Percentiles rank a stretch among this genome's conserved stretches.
Conservation (phyloP, 2,329 filamentous ascomycete genomes). For the Clarireedia monteithiana region DNA sequence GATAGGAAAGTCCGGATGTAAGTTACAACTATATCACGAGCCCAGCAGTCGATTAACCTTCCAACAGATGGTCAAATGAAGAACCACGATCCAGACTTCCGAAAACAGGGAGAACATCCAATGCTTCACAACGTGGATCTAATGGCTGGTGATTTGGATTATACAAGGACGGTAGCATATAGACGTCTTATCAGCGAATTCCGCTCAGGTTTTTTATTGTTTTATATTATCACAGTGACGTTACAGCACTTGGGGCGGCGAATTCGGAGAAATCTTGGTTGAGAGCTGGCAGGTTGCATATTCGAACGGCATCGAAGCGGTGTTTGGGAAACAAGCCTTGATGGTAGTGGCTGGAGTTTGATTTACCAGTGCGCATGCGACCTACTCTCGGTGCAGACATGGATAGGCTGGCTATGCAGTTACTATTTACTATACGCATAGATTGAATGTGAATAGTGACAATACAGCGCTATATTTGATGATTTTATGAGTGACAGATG, state of each 20-base stretch:
- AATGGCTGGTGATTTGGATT: slow-evolving; percentile 17
- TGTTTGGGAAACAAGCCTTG: slow-evolving; percentile 3
- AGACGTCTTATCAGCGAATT: slow-evolving; percentile 1
- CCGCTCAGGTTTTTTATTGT: slow-evolving; percentile 4
- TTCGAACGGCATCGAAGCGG: slow-evolving; percentile 1
- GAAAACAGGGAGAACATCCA: slow-evolving; percentile 12
- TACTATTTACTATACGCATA: not conserved
- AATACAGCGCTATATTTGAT: not conserved
- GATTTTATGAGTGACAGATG: not conserved
- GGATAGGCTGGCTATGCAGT: not conserved
- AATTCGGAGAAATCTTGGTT: slow-evolving; percentile 1
- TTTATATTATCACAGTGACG: slow-evolving; percentile 2
- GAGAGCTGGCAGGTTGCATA: slow-evolving; percentile 7
- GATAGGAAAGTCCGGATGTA: slow-evolving; percentile 81
- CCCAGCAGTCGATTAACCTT: not conserved
- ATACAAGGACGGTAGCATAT: not conserved
- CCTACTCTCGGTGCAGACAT: not conserved
- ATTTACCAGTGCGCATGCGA: not conserved
- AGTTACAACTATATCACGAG: slow-evolving; percentile 31
- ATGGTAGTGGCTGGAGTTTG: not conserved
- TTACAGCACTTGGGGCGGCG: slow-evolving; percentile 10
- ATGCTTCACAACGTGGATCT: slow-evolving; percentile 14
- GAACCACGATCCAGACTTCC: slow-evolving; percentile 6
- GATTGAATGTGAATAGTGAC: not conserved
- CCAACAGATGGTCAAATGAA: slow-evolving; percentile 22